Base-by-base conservation (phyloP, 2,329 filamentous ascomycete genomes). In the Nigrospora osmanthi region DNA sequence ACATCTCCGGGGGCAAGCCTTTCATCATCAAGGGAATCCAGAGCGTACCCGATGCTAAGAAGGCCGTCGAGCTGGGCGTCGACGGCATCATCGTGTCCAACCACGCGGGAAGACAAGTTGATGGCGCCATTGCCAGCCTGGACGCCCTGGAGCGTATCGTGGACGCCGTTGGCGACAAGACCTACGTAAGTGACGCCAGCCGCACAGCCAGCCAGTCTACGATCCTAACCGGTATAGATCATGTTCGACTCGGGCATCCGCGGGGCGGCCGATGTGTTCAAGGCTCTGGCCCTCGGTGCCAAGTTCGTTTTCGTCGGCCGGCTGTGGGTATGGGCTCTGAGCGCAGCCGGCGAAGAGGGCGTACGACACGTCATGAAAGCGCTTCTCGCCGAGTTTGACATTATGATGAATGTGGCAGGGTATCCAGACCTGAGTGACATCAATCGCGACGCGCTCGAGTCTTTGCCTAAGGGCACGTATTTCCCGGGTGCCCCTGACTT, bases 11-110 rank as follows among this genome's bases (percentile, higher is more conserved):
- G 1, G 78, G 77, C 0, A 72, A 73, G 49, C 78, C 78, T 2
- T 81, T 84, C 51, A 70, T 67, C 4, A 60, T 83, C 46, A 83
- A 83, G 59, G 78, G 78, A 0, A 80, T 84, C n/a, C 78, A 83
- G 63, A 71, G 69, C 47, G 73, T 79, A 0, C 63, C 62, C 1
- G 80, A 84, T 58, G 79, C 79, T 16, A 65, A 66, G 56, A 76
- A 70, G 55, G 72, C 72, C 13, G 75, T 79, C 1, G 72, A 82
- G 51, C 48, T 75, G 32, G 78, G 77, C 0, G 70, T 75, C 23
- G 76, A 83, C 54, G 78, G 78, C 0, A 80, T 83, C 47, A 73
- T 83, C 1, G 78, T 82, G 11, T 72, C 66, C 17, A 83, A 83
- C 47, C 63, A 67, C 49, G 80, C 76, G 2, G 79, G 78, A 0